A percentile compares a stretch with the other conserved stretches of the same genome.
Conservation (phyloP, 306 rosid genomes). For the Castanospermum australe region DNA sequence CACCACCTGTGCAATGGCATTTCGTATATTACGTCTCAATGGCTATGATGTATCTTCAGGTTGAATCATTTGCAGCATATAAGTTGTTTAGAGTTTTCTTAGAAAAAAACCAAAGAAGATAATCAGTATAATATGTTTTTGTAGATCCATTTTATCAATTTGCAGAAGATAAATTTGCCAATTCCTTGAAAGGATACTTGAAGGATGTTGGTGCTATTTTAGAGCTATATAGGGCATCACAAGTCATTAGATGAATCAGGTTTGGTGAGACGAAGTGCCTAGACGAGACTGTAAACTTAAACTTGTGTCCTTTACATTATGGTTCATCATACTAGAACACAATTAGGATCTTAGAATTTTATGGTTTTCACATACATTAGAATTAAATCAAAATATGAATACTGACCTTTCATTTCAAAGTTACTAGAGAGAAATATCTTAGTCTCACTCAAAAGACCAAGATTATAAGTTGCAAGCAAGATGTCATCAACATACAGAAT, state of each 20-base stretch:
- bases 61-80: slow-evolving; percentile 8
- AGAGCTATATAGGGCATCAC: slow-evolving; percentile 77
- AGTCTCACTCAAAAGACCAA: too few relatives aligned
- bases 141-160: slow-evolving; percentile 67
- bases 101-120: background rate
- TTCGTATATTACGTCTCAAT: slow-evolving; percentile 60
- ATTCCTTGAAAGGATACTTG: slow-evolving; percentile 70
- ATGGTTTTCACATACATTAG: too few relatives aligned
- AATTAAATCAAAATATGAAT: too few relatives aligned
- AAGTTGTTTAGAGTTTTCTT: background rate
- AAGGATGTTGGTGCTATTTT: slow-evolving; percentile 62
- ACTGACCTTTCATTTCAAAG: too few relatives aligned
- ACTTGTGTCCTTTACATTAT: too few relatives aligned
- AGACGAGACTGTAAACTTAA: too few relatives aligned
- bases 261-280: slow-evolving; percentile 51
- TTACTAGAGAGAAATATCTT: too few relatives aligned
- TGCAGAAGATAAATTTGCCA: slow-evolving; percentile 55
- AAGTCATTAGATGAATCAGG: slow-evolving; percentile 55
- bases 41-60: slow-evolving; percentile 85
- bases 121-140: slow-evolving; percentile 21
- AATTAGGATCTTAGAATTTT: too few relatives aligned
- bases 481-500: too few relatives aligned
- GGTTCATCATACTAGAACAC: too few relatives aligned
- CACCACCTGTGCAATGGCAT: slow-evolving; percentile 78
- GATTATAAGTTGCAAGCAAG: too few relatives aligned